Evolutionary conservation across 2,329 filamentous ascomycete genomes (phyloP).

Genomic region (Fusarium humuli): DNA sequence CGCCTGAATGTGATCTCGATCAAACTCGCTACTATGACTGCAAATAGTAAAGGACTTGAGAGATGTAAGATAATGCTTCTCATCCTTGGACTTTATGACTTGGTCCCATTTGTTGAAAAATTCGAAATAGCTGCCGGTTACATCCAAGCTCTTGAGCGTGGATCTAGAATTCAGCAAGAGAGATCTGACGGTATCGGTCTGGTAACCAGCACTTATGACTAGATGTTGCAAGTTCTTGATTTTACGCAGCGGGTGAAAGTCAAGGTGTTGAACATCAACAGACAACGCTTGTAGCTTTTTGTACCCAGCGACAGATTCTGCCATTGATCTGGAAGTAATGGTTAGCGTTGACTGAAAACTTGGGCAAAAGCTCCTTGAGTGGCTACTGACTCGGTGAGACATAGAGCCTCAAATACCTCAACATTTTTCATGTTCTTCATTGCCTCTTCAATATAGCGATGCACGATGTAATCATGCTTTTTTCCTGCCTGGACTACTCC

Average conservation of each 20-base stretch:
- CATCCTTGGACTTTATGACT: too few relatives aligned
- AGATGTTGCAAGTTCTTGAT: constrained; percentile 36
- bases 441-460: constrained; percentile 31
- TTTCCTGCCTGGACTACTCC: neutral
- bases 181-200: neutral
- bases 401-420: constrained; percentile 5
- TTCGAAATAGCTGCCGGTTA: neutral
- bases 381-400: constrained; percentile 16
- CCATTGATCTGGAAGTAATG: constrained; percentile 7
- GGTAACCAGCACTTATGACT: neutral
- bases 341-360: neutral
- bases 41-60: neutral
- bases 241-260: neutral
- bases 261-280: neutral
- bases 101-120: neutral
- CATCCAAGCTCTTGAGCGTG: constrained; percentile 1
- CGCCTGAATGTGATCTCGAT: neutral
- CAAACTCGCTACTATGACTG: neutral
- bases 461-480: constrained; percentile 28
- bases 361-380: accelerated
- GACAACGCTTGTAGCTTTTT: constrained; percentile 26
- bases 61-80: neutral
- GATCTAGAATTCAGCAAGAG: neutral
- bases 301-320: constrained; percentile 7
- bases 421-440: constrained; percentile 30